These are phyloP conservation scores for Yamadazyma takamatsuzukensis DNA, from an alignment of 805 yeast species.

Conservation along the genomic window DNA sequence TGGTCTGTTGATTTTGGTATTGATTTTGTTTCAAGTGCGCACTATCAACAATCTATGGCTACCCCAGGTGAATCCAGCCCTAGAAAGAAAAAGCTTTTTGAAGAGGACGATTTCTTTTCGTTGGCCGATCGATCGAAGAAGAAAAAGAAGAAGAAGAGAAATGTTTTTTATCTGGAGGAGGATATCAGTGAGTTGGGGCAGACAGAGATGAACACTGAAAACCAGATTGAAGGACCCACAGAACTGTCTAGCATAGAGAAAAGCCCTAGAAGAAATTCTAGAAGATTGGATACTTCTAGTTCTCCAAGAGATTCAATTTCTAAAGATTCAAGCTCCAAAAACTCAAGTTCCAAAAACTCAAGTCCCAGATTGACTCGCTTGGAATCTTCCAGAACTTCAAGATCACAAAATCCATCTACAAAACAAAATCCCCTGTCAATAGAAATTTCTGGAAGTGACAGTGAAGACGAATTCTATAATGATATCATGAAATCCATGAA, in stretches of 20 bases:
- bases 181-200: no score
- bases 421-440: not conserved
- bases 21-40: not conserved
- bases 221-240: not conserved
- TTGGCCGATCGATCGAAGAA: constrained; percentile 5
- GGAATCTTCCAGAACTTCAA: not conserved
- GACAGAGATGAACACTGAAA: no score
- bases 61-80: not conserved
- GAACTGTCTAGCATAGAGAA: not conserved
- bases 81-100: not conserved
- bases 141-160: constrained; percentile 5
- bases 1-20: not conserved
- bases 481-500: constrained; percentile 3
- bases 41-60: not conserved
- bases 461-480: constrained; percentile 1
- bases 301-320: not conserved
- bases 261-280: constrained; percentile 1
- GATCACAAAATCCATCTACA: constrained; percentile 1
- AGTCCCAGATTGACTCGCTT: not conserved
- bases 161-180: no score
- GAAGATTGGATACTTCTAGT: not conserved
- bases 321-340: not conserved
- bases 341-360: not conserved
- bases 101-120: constrained; percentile 8
- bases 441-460: no score